Evolutionary conservation across 805 yeast species (phyloP).

Genomic region (Maudiozyma barnettii): DNA sequence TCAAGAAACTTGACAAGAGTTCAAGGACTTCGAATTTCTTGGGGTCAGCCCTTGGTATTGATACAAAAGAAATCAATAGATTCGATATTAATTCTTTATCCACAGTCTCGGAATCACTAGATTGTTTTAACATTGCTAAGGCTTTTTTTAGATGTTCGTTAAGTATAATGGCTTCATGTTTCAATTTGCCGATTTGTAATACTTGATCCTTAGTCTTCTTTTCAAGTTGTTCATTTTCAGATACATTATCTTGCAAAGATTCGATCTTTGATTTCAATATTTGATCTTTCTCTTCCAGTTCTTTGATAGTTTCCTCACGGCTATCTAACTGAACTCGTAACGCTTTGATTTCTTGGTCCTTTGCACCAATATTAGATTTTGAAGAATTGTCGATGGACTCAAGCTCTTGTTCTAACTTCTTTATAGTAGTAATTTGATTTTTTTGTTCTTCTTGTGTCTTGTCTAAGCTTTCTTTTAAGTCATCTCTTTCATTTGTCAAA

Average conservation of each 20-base stretch:
- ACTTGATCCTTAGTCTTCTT: constrained; percentile 59
- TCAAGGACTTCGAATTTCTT: constrained; percentile 89
- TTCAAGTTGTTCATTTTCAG: constrained; percentile 33
- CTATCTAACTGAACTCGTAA: constrained; percentile 22
- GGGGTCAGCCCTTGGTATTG: constrained; percentile 84
- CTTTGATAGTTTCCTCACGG: constrained; percentile 11
- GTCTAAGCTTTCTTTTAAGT: constrained; percentile 29
- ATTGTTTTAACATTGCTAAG: constrained; percentile 68
- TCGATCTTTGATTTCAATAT: constrained; percentile 17
- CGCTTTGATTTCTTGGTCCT: constrained; percentile 20
- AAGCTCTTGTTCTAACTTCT: constrained; percentile 3
- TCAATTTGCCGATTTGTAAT: constrained; percentile 73
- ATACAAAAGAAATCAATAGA: constrained; percentile 72
- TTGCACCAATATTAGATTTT: constrained; percentile 17
- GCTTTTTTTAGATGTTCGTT: constrained; percentile 97
- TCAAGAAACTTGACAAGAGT: constrained; percentile 69
- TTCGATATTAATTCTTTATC: constrained; percentile 87
- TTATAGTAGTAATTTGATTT: constrained; percentile 4
- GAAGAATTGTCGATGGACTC: constrained; percentile 7
- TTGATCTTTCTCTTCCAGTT: constrained; percentile 11
- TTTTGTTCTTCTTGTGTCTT: constrained; percentile 29
- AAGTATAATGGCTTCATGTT: constrained; percentile 88
- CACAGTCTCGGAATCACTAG: constrained; percentile 63
- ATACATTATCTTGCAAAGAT: constrained; percentile 15
- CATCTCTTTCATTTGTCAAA: constrained; percentile 32